A percentile compares a stretch with the other conserved stretches of the same genome.
phyloP scores from a whole-genome alignment of 345 rosid genomes.

The Gossypium mustelinum region DNA sequence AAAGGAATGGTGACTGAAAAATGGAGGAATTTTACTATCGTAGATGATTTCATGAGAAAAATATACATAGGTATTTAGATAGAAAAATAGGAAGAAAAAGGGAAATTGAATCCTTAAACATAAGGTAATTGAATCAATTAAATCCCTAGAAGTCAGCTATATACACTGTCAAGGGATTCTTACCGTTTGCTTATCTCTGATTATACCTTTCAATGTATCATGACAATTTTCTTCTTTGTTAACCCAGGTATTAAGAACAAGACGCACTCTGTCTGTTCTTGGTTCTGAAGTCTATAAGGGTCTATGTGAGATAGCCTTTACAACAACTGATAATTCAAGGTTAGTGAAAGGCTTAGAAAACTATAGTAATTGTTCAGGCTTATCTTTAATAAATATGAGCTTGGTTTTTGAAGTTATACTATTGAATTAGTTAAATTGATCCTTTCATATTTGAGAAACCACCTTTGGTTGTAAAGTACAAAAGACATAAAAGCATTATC shows the following conservation, averaged over 20 bases:
- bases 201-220: background rate
- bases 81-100: too few relatives aligned
- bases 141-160: too few relatives aligned
- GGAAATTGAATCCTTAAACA: too few relatives aligned
- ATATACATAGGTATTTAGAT: too few relatives aligned
- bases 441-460: constrained; percentile 4
- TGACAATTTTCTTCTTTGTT: constrained; percentile 13
- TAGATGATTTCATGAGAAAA: too few relatives aligned
- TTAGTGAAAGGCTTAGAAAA: constrained; percentile 18
- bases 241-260: constrained; percentile 62
- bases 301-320: constrained; percentile 66
- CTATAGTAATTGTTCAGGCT: background rate
- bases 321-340: constrained; percentile 57
- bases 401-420: background rate
- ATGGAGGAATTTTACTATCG: too few relatives aligned
- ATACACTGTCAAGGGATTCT: background rate
- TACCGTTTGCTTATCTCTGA: background rate
- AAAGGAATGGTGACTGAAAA: too few relatives aligned
- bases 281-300: constrained; percentile 53
- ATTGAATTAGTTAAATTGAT: background rate
- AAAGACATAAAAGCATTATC: background rate
- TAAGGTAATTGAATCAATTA: too few relatives aligned
- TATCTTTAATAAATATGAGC: constrained; percentile 1
- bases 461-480: background rate
- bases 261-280: constrained; percentile 38